These are phyloP conservation scores for Amniculicola lignicola DNA, from an alignment of 495 filamentous ascomycete species.

Conservation along the genomic window DNA sequence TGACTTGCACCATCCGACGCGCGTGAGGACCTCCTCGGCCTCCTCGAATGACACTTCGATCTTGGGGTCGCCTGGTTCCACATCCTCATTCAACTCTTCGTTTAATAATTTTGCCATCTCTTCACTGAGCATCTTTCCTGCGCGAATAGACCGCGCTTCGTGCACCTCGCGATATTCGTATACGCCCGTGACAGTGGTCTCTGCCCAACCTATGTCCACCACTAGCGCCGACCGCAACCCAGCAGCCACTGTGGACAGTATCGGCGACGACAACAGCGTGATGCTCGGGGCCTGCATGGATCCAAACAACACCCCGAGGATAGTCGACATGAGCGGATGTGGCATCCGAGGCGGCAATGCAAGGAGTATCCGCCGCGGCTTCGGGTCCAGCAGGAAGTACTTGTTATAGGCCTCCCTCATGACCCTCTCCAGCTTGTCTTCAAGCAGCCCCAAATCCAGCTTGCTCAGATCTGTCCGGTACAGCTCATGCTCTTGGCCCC, in stretches of 20 bases:
- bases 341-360: slow-evolving; percentile 75
- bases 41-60: slow-evolving; percentile 62
- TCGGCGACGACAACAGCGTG: slow-evolving; percentile 70
- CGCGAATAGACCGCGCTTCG: slow-evolving; percentile 65
- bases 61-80: slow-evolving; percentile 20
- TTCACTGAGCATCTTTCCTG: slow-evolving; percentile 64
- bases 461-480: slow-evolving; percentile 73
- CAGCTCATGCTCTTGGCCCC: slow-evolving; percentile 73
- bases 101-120: slow-evolving; percentile 65
- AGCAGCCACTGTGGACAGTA: slow-evolving; percentile 69
- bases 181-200: slow-evolving; percentile 74
- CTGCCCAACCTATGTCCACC: slow-evolving; percentile 87
- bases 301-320: slow-evolving; percentile 72
- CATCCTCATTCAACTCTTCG: slow-evolving; percentile 32
- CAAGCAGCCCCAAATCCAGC: slow-evolving; percentile 72
- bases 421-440: slow-evolving; percentile 82
- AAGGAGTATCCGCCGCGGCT: slow-evolving; percentile 66
- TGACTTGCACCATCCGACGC: slow-evolving; percentile 69
- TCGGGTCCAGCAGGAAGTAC: slow-evolving; percentile 68
- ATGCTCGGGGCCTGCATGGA: slow-evolving; percentile 79
- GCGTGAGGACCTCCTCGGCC: slow-evolving; percentile 69
- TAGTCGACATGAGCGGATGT: slow-evolving; percentile 68
- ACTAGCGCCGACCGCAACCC: slow-evolving; percentile 78
- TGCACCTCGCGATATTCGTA: slow-evolving; percentile 84
- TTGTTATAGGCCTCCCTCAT: slow-evolving; percentile 83